Base-by-base conservation (phyloP, 306 rosid genomes). In the Hippophae gyantsensis region DNA sequence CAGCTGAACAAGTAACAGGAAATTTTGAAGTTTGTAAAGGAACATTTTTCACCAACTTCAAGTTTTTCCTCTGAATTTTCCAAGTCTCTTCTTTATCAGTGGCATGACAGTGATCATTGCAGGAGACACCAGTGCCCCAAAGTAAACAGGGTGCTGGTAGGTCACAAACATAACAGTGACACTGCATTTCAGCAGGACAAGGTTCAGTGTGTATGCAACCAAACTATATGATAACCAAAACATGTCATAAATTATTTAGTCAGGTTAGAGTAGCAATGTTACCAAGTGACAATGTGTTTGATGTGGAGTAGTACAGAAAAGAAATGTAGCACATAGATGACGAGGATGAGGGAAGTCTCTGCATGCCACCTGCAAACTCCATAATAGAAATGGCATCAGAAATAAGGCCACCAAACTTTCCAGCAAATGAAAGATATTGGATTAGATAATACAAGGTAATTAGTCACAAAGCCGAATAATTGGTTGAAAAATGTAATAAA, bases 91-190 rank as follows among this genome's bases (percentile, higher is more conserved):
- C 77, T 65, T 77, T 85, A 42, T 85, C 86, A 12, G 82, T 79
- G 62, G 96, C 96, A 73, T 89, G 83, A 65, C 96, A 89, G 73
- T 89, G 96, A 70, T 70, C 82, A 6, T 52, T 42, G 57, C 45
- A 48, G 38, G 63, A 72, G 57, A 26, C 23, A 50, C 84, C 76
- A 9, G 62, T 65, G 55, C 79, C 75, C 96, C 94, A 89, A 54
- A 49, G 71, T 27, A 49, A 61, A 72, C 96, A 89, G 14, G 96
- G 96, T 6, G 95, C 94, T 40, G 73, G 71, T 27, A 75, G 71
- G 72, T 89, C 97, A 46, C 97, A 85, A 59, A 89, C 86, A 63
- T 69, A 89, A 73, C 97, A 89, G 71, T 89, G 97, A 58, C 97
- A 89, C 97, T 89, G 80, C 90, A 82, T 49, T 59, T 69, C 68